Evolutionary conservation across 192 early-diverging fungal genomes (phyloP), one percentile per base, ranked within the genome.

Genomic region (Linnemannia hyalina): DNA sequence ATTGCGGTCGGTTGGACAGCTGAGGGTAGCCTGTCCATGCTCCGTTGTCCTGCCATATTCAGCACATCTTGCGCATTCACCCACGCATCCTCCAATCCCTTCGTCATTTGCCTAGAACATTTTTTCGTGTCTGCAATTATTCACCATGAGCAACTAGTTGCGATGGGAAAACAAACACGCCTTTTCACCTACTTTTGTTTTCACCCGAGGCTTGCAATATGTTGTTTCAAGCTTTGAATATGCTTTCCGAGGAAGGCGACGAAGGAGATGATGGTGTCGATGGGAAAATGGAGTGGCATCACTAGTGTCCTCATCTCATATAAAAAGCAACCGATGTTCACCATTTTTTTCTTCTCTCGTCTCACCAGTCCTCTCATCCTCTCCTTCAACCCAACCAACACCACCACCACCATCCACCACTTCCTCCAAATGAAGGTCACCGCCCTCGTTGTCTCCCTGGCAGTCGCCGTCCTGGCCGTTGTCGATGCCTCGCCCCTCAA

Each of bases 401-500:
- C 71, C 42, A 46, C 40, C 11, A 46, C 71, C 42, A 46, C 40
- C 70, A 41, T 46, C n/a, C 38, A 15, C 26, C 42, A 38, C 22
- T 4, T 70, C 38, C 40, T 70, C 69, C 8, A 70, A 60, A 40
- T 80, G 78, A 80, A 74, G 42, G 44, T 74, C 60, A 73, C 57
- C 4, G 78, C 70, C 18, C 71, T 57, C 54, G 16, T 80, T 10
- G 41, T 80, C 35, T 80, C 78, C 71, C 8, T 80, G 55, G 78
- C 72, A 18, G 71, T 38, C 71, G 71, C 72, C n/a, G 41, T 74
- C 55, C 26, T 73, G 78, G 78, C 78, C 36, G 26, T 80, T 41
- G 49, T 60, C 44, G 71, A 80, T 4, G 78, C 78, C 15, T 72
- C 78, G 40, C 69, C 77, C 15, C 70, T 79, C 77, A 57, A 72